Conservation (phyloP, 169 alveolate genomes). For the Eimeria sp. region DNA sequence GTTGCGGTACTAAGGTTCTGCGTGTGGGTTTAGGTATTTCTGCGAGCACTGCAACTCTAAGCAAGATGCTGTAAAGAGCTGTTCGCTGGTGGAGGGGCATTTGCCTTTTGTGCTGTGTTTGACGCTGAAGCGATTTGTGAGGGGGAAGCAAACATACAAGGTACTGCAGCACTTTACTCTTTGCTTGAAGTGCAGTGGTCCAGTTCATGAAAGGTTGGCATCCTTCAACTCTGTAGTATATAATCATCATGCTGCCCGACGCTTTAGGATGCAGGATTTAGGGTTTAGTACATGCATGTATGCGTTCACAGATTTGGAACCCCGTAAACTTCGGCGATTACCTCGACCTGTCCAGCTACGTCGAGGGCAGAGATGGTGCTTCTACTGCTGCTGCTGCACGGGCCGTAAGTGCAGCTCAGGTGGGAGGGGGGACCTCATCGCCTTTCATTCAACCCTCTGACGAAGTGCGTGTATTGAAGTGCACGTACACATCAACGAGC, state of each 20-base stretch:
- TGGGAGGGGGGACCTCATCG: not conserved
- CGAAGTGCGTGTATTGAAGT: not conserved
- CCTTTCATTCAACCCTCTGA: not conserved
- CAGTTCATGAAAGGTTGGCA: not conserved
- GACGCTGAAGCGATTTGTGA: constrained; percentile 82
- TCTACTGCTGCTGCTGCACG: constrained; percentile 38
- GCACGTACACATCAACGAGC: not conserved
- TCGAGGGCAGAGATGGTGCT: constrained; percentile 5
- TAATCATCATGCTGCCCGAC: not conserved
- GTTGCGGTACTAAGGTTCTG: not conserved
- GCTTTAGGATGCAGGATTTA: not conserved
- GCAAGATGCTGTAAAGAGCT: constrained; percentile 83
- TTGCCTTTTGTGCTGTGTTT: constrained; percentile 80
- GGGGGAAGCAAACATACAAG: constrained; percentile 82
- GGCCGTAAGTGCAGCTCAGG: not conserved
- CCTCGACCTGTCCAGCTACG: constrained; percentile 75
- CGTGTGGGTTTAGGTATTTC: constrained; percentile 71
- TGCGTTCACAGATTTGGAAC: constrained; percentile 77
- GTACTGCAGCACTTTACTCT: not conserved
- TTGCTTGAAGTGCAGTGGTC: not conserved
- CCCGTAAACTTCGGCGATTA: constrained; percentile 82
- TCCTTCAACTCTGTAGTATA: not conserved
- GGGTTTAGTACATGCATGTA: not conserved
- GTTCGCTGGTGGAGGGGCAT: constrained; percentile 77
- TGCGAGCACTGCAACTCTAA: constrained; percentile 78